Base-by-base conservation (phyloP, 1,139 yeast genomes). In the Geotrichum candidum region DNA sequence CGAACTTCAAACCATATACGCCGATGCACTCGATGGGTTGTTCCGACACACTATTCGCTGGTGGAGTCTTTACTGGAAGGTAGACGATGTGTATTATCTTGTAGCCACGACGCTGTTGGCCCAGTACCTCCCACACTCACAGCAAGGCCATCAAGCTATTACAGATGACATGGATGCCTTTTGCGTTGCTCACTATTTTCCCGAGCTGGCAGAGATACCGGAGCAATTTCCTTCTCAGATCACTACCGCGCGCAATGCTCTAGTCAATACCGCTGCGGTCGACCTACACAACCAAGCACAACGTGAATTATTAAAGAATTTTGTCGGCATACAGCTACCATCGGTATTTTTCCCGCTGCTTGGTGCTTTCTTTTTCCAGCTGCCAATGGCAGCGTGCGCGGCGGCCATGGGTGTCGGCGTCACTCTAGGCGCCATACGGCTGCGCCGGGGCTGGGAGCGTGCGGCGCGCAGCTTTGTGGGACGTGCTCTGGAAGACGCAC, bases 251-350 rank as follows among this genome's bases (percentile, higher is more conserved):
- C 57, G 59, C 1, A 54, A 54, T 25, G 55, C 41, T 6, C 53
- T 63, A 11, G 31, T 63, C 25, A 55, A 52, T 13, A 38, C 56
- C 33, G 56, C 58, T 3, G 61, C 60, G 25, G 59, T 52, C n/a
- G 53, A 58, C 41, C 57, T 65, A 10, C 65, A 65, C 56, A 62
- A 64, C 50, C 61, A 41, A 59, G 63, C 58, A 51, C 68, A 35
- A 45, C 61, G 51, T n/a, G 54, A 41, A 41, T 54, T 50, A 10
- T 35, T 53, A 27, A 57, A 48, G 41, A 59, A 56, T 22, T 46
- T 72, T 11, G 65, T 74, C 29, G 73, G 72, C 5, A 67, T 75
- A 25, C 80, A 77, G 65, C 66, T 75, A 6, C 78, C 80, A 0
- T 62, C 70, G 11, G 66, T 68, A 0, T 64, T 69, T 2, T 56